Conservation (phyloP, 148 eudicot species). For the Heliosperma pusillum region DNA sequence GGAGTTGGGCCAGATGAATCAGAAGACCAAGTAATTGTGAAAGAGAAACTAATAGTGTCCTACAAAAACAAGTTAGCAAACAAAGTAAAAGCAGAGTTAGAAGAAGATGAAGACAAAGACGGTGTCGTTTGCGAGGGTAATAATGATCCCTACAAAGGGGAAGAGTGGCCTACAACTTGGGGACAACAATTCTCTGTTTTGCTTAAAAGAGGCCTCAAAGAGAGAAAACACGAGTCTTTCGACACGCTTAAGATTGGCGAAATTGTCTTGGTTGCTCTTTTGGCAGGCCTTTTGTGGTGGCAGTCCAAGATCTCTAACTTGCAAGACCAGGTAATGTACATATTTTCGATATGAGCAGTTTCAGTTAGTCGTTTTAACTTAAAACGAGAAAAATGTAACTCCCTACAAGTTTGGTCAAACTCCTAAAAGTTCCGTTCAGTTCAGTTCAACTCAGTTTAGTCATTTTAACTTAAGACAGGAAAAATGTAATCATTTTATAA, state of each 20-base stretch:
- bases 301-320: slow-evolving; percentile 59
- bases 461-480: too few relatives aligned
- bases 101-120: slow-evolving; percentile 15
- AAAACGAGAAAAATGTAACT: too few relatives aligned
- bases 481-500: too few relatives aligned
- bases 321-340: slow-evolving; percentile 29
- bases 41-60: slow-evolving; percentile 43
- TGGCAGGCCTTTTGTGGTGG: slow-evolving; percentile 73
- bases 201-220: slow-evolving; percentile 52
- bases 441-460: too few relatives aligned
- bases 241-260: slow-evolving; percentile 43
- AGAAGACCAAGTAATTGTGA: slow-evolving; percentile 36
- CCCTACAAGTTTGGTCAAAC: too few relatives aligned
- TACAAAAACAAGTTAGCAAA: slow-evolving; percentile 39
- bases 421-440: too few relatives aligned
- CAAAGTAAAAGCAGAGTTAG: slow-evolving; percentile 40
- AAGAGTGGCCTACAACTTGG: slow-evolving; percentile 66
- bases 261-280: slow-evolving; percentile 41
- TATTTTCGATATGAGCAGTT: too few relatives aligned
- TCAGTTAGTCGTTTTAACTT: too few relatives aligned
- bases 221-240: slow-evolving; percentile 58
- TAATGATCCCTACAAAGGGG: slow-evolving; percentile 22
- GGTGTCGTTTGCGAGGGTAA: slow-evolving; percentile 10
- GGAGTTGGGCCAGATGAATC: slow-evolving; percentile 52
- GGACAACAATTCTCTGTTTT: slow-evolving; percentile 32